Evolutionary conservation across 1,284 basidiomycete species (phyloP).

Genomic region (Sanghuangporus baumii): DNA sequence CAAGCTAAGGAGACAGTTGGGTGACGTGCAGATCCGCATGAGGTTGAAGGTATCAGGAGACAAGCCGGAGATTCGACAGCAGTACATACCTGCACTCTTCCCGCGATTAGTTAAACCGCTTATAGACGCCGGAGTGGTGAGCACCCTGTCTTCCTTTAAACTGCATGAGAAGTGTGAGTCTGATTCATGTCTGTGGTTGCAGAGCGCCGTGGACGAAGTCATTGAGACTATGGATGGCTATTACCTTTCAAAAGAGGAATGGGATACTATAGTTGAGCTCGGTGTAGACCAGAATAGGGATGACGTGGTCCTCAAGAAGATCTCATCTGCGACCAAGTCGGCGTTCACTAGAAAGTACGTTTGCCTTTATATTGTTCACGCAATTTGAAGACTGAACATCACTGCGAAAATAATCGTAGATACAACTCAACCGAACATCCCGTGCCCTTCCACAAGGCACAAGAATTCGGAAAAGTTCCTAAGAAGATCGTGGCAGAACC

Average conservation of each 20-base stretch:
- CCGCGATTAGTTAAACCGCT: slow-evolving; percentile 78
- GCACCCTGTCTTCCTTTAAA: slow-evolving; percentile 25
- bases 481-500: slow-evolving; percentile 73
- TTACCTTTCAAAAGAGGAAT: slow-evolving; percentile 89
- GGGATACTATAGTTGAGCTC: slow-evolving; percentile 92
- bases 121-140: slow-evolving; percentile 59
- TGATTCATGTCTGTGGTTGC: slow-evolving; percentile 12
- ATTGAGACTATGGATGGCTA: slow-evolving; percentile 93
- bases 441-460: slow-evolving; percentile 85
- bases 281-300: slow-evolving; percentile 81
- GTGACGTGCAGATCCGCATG: slow-evolving; percentile 94
- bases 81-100: slow-evolving; percentile 85
- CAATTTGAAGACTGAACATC: slow-evolving; percentile 6
- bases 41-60: slow-evolving; percentile 88
- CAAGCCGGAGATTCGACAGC: slow-evolving; percentile 83
- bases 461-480: slow-evolving; percentile 69
- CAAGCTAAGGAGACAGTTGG: slow-evolving; percentile 77
- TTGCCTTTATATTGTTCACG: neutral
- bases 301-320: slow-evolving; percentile 75
- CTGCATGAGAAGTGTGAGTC: neutral
- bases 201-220: slow-evolving; percentile 77
- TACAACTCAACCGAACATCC: slow-evolving; percentile 88
- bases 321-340: slow-evolving; percentile 76
- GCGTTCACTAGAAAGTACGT: slow-evolving; percentile 82
- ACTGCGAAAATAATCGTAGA: slow-evolving; percentile 33